phyloP scores from a whole-genome alignment of 2,329 filamentous ascomycete genomes.

The Alternaria sp. region DNA sequence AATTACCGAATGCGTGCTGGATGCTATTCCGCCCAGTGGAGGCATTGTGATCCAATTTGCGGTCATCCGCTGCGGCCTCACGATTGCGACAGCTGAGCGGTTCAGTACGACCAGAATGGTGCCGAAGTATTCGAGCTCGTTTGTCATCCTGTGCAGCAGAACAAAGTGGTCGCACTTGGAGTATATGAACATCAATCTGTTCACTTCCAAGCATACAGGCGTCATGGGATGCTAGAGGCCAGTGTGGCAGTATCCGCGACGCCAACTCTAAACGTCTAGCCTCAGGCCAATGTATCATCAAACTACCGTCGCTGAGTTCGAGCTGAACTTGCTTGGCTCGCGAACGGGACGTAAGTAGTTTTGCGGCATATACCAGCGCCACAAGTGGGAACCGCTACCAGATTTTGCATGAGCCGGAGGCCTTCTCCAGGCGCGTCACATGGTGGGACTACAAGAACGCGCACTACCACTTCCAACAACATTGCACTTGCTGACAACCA shows the following conservation, averaged over 20 bases:
- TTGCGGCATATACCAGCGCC: slow-evolving; percentile 42
- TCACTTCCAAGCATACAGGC: neutral
- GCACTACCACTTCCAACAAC: slow-evolving; percentile 30
- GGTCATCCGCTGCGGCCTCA: neutral
- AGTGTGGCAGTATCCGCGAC: slow-evolving; percentile 10
- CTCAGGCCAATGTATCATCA: slow-evolving; percentile 24
- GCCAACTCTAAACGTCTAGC: slow-evolving; percentile 20
- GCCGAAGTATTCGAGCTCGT: neutral
- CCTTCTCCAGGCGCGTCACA: slow-evolving; percentile 43
- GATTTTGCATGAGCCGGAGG: slow-evolving; percentile 37
- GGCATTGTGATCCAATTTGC: slow-evolving; percentile 4
- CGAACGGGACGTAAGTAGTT: slow-evolving; percentile 39
- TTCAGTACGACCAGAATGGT: slow-evolving; percentile 2
- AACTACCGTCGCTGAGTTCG: slow-evolving; percentile 30
- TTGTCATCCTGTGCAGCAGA: neutral
- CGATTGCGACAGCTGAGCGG: neutral
- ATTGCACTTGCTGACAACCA: slow-evolving; percentile 40
- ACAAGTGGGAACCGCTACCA: slow-evolving; percentile 43
- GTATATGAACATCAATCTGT: neutral
- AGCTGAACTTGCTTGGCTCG: slow-evolving; percentile 35
- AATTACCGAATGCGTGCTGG: slow-evolving; percentile 6
- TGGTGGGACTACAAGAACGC: slow-evolving; percentile 40
- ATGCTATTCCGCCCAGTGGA: slow-evolving; percentile 5
- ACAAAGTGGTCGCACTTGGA: neutral
- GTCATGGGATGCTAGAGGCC: slow-evolving; percentile 3